These are phyloP conservation scores for Globisporangium canariense DNA, from an alignment of 352 stramenopile genomes.

Conservation along the genomic window DNA sequence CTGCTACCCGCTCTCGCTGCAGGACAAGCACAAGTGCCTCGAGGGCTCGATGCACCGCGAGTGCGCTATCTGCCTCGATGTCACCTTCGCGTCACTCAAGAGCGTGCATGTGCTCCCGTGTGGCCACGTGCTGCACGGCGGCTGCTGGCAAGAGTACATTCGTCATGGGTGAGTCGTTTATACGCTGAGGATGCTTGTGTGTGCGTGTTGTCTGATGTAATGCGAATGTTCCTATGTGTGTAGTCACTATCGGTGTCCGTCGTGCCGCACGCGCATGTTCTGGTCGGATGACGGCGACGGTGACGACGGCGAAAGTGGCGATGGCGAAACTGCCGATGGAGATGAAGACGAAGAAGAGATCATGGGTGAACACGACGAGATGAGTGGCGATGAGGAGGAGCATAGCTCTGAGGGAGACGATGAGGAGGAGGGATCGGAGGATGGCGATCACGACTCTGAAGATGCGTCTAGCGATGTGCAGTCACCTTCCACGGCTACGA, in stretches of 20 bases:
- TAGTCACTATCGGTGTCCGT: slow-evolving; percentile 55
- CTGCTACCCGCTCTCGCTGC: slow-evolving; percentile 69
- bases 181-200: background rate
- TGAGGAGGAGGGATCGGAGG: background rate
- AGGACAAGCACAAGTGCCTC: slow-evolving; percentile 75
- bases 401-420: background rate
- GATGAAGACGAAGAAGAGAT: slow-evolving; percentile 15
- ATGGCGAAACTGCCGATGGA: slow-evolving; percentile 15
- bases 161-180: slow-evolving; percentile 39
- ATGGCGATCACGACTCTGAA: background rate
- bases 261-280: slow-evolving; percentile 55
- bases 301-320: slow-evolving; percentile 13
- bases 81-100: slow-evolving; percentile 75
- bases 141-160: slow-evolving; percentile 65
- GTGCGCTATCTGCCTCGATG: slow-evolving; percentile 79
- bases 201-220: background rate
- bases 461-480: background rate
- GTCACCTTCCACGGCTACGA: background rate
- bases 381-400: background rate
- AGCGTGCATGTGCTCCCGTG: slow-evolving; percentile 68
- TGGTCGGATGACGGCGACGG: slow-evolving; percentile 30
- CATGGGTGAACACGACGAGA: slow-evolving; percentile 20
- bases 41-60: slow-evolving; percentile 78
- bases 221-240: slow-evolving; percentile 1
- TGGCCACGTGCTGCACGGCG: slow-evolving; percentile 71